Evolutionary conservation across 805 yeast species (phyloP).

Genomic region (Spathaspora gorwiae): DNA sequence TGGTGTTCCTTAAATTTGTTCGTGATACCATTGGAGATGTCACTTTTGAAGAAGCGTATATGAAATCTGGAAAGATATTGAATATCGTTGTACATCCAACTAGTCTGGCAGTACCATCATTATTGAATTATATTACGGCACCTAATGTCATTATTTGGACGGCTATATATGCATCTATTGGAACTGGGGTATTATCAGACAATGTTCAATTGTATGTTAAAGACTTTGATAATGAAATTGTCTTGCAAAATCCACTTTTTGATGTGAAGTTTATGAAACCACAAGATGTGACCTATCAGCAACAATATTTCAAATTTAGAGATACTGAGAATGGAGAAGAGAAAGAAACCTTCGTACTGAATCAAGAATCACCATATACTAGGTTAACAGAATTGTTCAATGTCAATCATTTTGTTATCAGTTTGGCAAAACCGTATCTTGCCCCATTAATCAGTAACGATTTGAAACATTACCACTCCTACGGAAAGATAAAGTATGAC

Average conservation of each 20-base stretch:
- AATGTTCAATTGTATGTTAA: slow-evolving; percentile 55
- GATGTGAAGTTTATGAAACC: slow-evolving; percentile 41
- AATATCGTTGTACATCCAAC: slow-evolving; percentile 86
- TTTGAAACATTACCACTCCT: slow-evolving; percentile 56
- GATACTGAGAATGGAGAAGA: slow-evolving; percentile 10
- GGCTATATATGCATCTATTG: slow-evolving; percentile 83
- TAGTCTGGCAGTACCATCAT: slow-evolving; percentile 60
- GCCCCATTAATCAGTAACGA: slow-evolving; percentile 87
- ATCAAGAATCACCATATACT: slow-evolving; percentile 63
- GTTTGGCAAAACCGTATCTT: slow-evolving; percentile 88
- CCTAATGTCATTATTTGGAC: slow-evolving; percentile 90
- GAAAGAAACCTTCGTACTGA: slow-evolving; percentile 12
- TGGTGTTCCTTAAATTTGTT: slow-evolving; percentile 74
- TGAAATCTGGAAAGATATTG: slow-evolving; percentile 69
- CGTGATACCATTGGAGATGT: slow-evolving; percentile 69
- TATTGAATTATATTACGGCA: slow-evolving; percentile 84
- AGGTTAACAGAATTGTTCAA: slow-evolving; percentile 88
- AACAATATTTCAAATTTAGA: slow-evolving; percentile 33
- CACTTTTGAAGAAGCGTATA: slow-evolving; percentile 91
- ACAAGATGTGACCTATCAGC: slow-evolving; percentile 43
- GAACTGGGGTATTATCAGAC: slow-evolving; percentile 61
- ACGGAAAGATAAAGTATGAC: slow-evolving; percentile 25
- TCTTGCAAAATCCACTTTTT: slow-evolving; percentile 43
- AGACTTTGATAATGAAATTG: slow-evolving; percentile 57
- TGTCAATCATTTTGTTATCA: slow-evolving; percentile 87